A percentile compares a stretch with the other conserved stretches of the same genome.
These are phyloP conservation scores for Aspergillus unguis DNA, from an alignment of 2,329 filamentous ascomycete species.

Conservation along the genomic window DNA sequence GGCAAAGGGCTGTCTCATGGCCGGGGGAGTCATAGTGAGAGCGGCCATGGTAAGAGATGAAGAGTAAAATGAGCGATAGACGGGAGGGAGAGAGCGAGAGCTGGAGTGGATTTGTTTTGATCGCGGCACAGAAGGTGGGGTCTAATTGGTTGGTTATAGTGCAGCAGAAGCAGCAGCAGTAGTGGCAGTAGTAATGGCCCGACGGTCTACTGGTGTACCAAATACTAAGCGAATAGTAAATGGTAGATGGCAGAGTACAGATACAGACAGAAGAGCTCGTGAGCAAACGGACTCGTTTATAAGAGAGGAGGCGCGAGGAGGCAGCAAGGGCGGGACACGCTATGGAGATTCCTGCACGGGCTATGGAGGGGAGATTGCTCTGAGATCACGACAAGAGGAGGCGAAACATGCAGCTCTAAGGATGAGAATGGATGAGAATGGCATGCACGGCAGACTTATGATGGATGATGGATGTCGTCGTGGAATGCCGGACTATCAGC, in stretches of 20 bases:
- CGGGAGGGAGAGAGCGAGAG: neutral
- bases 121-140: conserved; percentile 20
- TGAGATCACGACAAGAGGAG: neutral
- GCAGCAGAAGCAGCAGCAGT: neutral
- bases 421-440: neutral
- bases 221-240: neutral
- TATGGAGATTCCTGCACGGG: conserved; percentile 14
- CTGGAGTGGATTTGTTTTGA: conserved; percentile 19
- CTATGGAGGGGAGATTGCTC: neutral
- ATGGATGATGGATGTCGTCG: neutral
- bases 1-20: conserved; percentile 34
- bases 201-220: neutral
- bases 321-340: conserved; percentile 7
- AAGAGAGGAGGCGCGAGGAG: conserved; percentile 10
- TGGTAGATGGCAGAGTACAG: neutral
- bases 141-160: conserved; percentile 20
- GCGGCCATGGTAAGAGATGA: conserved; percentile 26
- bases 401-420: conserved; percentile 14
- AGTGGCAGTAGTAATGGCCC: too few relatives aligned
- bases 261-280: neutral
- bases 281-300: neutral
- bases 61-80: neutral
- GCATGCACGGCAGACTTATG: neutral
- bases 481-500: neutral
- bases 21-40: conserved; percentile 34